phyloP scores from a whole-genome alignment of 2,329 filamentous ascomycete genomes.

The Tricladium varicosporioides region DNA sequence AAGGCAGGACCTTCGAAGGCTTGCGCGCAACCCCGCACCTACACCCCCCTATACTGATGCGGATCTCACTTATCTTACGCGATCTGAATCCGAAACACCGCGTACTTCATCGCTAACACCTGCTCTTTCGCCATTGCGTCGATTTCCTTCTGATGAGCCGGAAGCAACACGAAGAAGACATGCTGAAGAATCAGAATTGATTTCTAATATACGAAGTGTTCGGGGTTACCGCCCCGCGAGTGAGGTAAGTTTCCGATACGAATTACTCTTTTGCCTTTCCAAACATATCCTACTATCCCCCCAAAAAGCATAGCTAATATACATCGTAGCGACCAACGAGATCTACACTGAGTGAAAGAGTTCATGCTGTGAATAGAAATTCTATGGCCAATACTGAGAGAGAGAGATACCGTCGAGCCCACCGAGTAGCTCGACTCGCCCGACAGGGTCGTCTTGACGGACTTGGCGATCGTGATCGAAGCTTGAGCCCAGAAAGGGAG shows the following conservation, averaged over 20 bases:
- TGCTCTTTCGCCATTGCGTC: conserved; percentile 19
- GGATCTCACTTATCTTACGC: conserved; percentile 19
- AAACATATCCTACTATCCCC: neutral
- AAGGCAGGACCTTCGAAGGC: conserved; percentile 22
- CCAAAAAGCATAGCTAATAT: neutral
- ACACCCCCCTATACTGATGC: conserved; percentile 26
- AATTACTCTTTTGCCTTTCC: neutral
- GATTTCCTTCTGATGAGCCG: conserved; percentile 1
- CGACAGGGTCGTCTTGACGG: conserved; percentile 55
- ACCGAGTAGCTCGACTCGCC: conserved; percentile 7
- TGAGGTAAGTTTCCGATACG: neutral
- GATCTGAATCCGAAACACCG: conserved; percentile 15
- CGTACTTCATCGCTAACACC: conserved; percentile 20
- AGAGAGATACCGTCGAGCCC: conserved; percentile 13
- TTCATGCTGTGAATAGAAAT: conserved; percentile 17
- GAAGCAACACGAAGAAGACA: conserved; percentile 1
- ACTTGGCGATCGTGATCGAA: conserved; percentile 80
- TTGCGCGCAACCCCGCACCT: conserved; percentile 21
- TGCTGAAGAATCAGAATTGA: neutral
- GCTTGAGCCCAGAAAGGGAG: conserved; percentile 67
- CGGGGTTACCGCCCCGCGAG: neutral
- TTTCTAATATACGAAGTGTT: neutral
- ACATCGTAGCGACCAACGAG: neutral
- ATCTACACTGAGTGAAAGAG: conserved; percentile 17
- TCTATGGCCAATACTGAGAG: conserved; percentile 12